Conservation (phyloP, 75 land plant genomes). For the Chamaecyparis obtusa region DNA sequence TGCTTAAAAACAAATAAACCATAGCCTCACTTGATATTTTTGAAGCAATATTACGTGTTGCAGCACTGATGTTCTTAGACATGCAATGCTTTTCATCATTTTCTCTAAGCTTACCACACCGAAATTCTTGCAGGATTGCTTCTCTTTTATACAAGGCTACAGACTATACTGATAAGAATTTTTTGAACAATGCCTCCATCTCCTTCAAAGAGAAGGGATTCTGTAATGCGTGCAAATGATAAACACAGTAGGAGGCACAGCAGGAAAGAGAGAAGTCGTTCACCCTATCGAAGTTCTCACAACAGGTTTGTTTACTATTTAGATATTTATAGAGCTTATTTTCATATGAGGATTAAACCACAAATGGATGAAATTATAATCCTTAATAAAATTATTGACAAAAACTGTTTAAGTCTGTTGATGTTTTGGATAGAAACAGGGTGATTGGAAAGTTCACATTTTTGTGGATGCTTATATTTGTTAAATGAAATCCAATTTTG, state of each 20-base stretch:
- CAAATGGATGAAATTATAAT: not conserved
- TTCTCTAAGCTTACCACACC: not conserved
- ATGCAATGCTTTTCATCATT: not conserved
- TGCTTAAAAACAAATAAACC: not conserved
- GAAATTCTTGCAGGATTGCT: slow-evolving; percentile 6
- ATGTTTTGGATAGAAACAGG: slow-evolving; percentile 5
- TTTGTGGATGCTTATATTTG: not conserved
- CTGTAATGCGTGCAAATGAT: not conserved
- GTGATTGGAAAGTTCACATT: not conserved
- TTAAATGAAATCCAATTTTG: not conserved
- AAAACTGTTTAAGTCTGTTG: not conserved
- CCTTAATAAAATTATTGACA: not conserved
- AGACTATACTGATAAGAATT: not conserved
- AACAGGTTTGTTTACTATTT: not conserved
- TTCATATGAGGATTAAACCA: not conserved
- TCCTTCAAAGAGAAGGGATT: not conserved
- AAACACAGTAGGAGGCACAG: slow-evolving; percentile 7
- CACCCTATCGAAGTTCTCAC: not conserved
- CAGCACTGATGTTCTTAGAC: not conserved
- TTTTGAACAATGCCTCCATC: not conserved
- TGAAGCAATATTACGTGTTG: not conserved
- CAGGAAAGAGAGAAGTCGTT: slow-evolving; percentile 7
- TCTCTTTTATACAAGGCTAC: not conserved
- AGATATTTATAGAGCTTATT: not conserved
- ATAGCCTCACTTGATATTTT: not conserved